Evolutionary conservation across 495 filamentous ascomycete species (phyloP).

Genomic region (Massariosphaeria phaeospora): DNA sequence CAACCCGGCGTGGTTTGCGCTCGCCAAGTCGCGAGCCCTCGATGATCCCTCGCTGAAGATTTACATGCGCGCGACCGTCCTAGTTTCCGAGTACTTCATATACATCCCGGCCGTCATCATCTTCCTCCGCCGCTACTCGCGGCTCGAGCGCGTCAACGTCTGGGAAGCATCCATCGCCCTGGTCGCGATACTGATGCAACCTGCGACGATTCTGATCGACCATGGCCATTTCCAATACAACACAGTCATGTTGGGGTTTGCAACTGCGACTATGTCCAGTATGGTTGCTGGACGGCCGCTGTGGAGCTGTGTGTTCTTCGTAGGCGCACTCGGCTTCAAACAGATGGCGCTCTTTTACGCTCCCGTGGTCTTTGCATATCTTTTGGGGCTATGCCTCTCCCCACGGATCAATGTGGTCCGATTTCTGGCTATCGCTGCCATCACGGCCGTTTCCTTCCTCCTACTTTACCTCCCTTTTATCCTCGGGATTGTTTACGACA

Average conservation of each 20-base stretch:
- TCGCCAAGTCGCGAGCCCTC: constrained; percentile 73
- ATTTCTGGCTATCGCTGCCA: constrained; percentile 66
- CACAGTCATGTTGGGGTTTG: constrained; percentile 91
- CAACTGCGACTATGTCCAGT: constrained; percentile 79
- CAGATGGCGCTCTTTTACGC: constrained; percentile 99
- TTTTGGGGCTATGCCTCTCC: constrained; percentile 77
- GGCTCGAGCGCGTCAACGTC: constrained; percentile 61
- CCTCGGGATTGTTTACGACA: constrained; percentile 57
- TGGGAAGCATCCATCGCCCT: constrained; percentile 83
- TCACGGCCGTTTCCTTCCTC: constrained; percentile 68
- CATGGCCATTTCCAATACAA: constrained; percentile 99
- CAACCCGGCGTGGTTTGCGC: constrained; percentile 82
- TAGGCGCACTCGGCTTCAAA: constrained; percentile 89
- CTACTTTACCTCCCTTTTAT: constrained; percentile 70
- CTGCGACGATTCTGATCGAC: constrained; percentile 85
- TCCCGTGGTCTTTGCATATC: constrained; percentile 83
- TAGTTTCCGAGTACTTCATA: constrained; percentile 82
- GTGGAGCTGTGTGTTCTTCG: constrained; percentile 90
- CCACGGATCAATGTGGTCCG: constrained; percentile 65
- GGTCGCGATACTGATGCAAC: constrained; percentile 86
- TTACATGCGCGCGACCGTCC: constrained; percentile 88
- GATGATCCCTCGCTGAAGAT: constrained; percentile 79
- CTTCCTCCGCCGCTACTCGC: constrained; percentile 73
- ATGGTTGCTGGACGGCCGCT: constrained; percentile 77
- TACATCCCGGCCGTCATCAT: constrained; percentile 82